Conservation (phyloP, 768 basidiomycete species). For the Suillus lakei region DNA sequence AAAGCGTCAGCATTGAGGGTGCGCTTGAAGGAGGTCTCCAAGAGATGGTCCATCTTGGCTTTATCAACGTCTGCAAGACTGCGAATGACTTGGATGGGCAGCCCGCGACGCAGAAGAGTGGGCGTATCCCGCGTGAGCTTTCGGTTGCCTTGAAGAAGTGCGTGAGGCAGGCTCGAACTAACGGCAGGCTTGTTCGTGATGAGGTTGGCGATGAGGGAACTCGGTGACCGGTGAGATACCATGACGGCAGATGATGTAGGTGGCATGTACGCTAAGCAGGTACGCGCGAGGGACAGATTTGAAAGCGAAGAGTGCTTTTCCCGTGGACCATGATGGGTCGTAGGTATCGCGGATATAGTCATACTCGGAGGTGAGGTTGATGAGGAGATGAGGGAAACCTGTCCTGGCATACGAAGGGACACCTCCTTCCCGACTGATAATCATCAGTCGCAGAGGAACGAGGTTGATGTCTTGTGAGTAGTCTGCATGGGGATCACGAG, state of each 20-base stretch:
- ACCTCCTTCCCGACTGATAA: slow-evolving; percentile 96
- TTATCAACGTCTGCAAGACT: slow-evolving; percentile 72
- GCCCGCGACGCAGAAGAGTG: slow-evolving; percentile 87
- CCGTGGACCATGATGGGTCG: slow-evolving; percentile 69
- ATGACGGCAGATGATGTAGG: slow-evolving; percentile 91
- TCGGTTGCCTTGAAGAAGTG: slow-evolving; percentile 84
- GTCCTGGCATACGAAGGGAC: slow-evolving; percentile 96
- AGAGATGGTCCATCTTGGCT: slow-evolving; percentile 72
- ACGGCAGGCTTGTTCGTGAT: slow-evolving; percentile 98
- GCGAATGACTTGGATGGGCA: slow-evolving; percentile 84
- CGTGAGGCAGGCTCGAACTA: slow-evolving; percentile 93
- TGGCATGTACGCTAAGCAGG: slow-evolving; percentile 92
- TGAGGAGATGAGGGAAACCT: slow-evolving; percentile 92
- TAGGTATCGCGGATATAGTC: slow-evolving; percentile 87
- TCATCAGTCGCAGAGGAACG: slow-evolving; percentile 94
- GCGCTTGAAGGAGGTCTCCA: slow-evolving; percentile 87
- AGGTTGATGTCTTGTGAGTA: slow-evolving; percentile 71
- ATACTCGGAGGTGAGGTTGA: slow-evolving; percentile 91
- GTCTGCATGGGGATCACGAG: slow-evolving; percentile 39
- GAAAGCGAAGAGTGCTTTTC: slow-evolving; percentile 86
- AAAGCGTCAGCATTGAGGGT: slow-evolving; percentile 74
- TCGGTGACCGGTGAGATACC: slow-evolving; percentile 96
- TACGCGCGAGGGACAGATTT: slow-evolving; percentile 84
- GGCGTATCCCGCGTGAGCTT: slow-evolving; percentile 90
- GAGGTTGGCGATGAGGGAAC: slow-evolving; percentile 93